phyloP scores from a whole-genome alignment of 192 early-diverging fungal species.

The Chytriomyces confervae region DNA sequence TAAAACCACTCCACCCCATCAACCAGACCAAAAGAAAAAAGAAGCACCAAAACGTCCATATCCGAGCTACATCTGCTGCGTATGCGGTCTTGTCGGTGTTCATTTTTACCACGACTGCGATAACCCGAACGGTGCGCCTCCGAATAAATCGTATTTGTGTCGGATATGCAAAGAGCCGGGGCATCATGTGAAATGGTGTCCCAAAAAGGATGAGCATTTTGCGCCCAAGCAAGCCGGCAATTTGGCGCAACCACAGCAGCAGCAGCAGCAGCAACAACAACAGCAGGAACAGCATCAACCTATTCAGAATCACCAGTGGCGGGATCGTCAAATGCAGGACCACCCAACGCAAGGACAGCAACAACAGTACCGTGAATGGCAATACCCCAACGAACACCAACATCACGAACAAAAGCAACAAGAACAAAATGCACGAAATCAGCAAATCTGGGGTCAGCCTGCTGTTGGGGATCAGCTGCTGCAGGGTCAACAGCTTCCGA shows the following conservation, averaged over 20 bases:
- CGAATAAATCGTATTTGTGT: slow-evolving; percentile 10
- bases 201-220: not conserved
- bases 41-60: not conserved
- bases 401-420: not conserved
- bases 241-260: not conserved
- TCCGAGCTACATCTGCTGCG: slow-evolving; percentile 7
- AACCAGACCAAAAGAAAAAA: not conserved
- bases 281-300: not conserved
- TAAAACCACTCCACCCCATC: not conserved
- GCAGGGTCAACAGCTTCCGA: too few species aligned
- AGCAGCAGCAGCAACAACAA: not conserved
- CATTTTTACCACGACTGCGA: slow-evolving; percentile 18
- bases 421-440: not conserved
- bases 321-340: not conserved
- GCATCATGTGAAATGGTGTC: slow-evolving; percentile 33
- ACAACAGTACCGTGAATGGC: not conserved
- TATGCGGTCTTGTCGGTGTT: not conserved
- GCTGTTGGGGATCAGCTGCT: not conserved
- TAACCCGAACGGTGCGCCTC: slow-evolving; percentile 17
- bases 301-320: not conserved
- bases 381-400: not conserved
- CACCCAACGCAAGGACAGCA: not conserved
- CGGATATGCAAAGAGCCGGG: slow-evolving; percentile 11
- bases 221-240: not conserved
- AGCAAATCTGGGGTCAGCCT: not conserved